These are phyloP conservation scores for Filosporella fistucella DNA, from an alignment of 495 filamentous ascomycete genomes.

Conservation along the genomic window DNA sequence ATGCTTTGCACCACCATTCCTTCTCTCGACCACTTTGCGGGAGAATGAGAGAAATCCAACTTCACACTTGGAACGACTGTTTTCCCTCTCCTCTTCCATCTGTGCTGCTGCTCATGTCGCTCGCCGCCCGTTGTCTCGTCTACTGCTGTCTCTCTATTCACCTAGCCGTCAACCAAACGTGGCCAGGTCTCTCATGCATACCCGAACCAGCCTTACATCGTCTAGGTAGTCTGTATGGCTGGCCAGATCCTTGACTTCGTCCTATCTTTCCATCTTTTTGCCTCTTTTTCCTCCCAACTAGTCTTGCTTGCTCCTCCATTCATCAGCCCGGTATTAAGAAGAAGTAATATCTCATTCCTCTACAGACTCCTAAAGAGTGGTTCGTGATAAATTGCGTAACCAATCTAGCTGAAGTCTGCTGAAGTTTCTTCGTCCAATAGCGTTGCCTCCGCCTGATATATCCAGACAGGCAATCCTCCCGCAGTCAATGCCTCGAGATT, in stretches of 20 bases:
- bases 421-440: slow-evolving; percentile 18
- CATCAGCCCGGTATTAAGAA: background rate
- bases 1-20: slow-evolving; percentile 15
- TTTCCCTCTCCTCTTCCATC: slow-evolving; percentile 15
- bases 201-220: slow-evolving; percentile 23
- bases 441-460: slow-evolving; percentile 16
- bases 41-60: slow-evolving; percentile 10
- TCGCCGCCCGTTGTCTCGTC: slow-evolving; percentile 22
- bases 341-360: slow-evolving; percentile 1
- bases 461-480: slow-evolving; percentile 12
- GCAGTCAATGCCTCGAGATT: slow-evolving; percentile 16
- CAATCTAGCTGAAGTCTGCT: slow-evolving; percentile 19
- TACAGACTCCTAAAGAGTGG: slow-evolving; percentile 4
- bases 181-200: slow-evolving; percentile 20
- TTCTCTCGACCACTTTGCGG: slow-evolving; percentile 10
- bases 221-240: slow-evolving; percentile 13
- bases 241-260: slow-evolving; percentile 16
- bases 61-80: slow-evolving; percentile 16
- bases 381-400: slow-evolving; percentile 15
- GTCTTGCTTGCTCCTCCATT: slow-evolving; percentile 8
- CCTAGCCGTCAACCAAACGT: slow-evolving; percentile 25
- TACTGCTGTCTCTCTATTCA: slow-evolving; percentile 20
- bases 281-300: slow-evolving; percentile 1
- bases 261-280: slow-evolving; percentile 20
- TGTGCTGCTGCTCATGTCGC: slow-evolving; percentile 22